Percentiles rank a stretch among this genome's conserved stretches.
These are phyloP conservation scores for Mortierella sp. DNA, from an alignment of 371 early-diverging fungal genomes.

Conservation along the genomic window DNA sequence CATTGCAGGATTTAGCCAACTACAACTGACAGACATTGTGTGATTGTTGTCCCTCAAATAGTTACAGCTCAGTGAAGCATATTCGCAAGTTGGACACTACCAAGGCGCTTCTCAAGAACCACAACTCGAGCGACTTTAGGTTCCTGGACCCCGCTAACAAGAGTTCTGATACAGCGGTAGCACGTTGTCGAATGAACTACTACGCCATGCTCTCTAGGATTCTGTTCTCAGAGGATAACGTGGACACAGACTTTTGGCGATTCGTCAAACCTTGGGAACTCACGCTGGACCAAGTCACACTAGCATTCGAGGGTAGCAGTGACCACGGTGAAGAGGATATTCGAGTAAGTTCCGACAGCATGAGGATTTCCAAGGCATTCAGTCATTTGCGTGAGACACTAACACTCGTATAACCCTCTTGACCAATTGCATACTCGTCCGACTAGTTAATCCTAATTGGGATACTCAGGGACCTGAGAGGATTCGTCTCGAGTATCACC, in stretches of 20 bases:
- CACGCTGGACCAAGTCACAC: slow-evolving; percentile 60
- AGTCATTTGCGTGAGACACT: no score
- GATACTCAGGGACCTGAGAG: slow-evolving; percentile 83
- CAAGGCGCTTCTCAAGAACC: slow-evolving; percentile 74
- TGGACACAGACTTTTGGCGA: slow-evolving; percentile 68
- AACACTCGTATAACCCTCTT: no score
- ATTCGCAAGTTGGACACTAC: slow-evolving; percentile 79
- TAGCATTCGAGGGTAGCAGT: slow-evolving; percentile 57
- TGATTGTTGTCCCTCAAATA: no score
- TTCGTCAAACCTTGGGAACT: slow-evolving; percentile 78
- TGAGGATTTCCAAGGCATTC: no score
- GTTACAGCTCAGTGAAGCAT: slow-evolving; percentile 77
- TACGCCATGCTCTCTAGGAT: slow-evolving; percentile 81
- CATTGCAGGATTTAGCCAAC: no score
- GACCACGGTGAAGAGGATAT: slow-evolving; percentile 59
- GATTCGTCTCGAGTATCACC: slow-evolving; percentile 77
- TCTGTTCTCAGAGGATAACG: slow-evolving; percentile 77
- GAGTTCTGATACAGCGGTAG: slow-evolving; percentile 45
- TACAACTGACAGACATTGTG: no score
- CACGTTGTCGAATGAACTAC: slow-evolving; percentile 69
- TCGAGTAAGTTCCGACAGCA: slow-evolving; percentile 53
- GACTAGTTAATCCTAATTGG: slow-evolving; percentile 61
- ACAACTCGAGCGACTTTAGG: slow-evolving; percentile 71
- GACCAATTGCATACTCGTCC: no score
- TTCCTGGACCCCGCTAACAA: slow-evolving; percentile 73